These are phyloP conservation scores for Beta vulgaris DNA, from an alignment of 148 eudicot species.

Conservation along the genomic window DNA sequence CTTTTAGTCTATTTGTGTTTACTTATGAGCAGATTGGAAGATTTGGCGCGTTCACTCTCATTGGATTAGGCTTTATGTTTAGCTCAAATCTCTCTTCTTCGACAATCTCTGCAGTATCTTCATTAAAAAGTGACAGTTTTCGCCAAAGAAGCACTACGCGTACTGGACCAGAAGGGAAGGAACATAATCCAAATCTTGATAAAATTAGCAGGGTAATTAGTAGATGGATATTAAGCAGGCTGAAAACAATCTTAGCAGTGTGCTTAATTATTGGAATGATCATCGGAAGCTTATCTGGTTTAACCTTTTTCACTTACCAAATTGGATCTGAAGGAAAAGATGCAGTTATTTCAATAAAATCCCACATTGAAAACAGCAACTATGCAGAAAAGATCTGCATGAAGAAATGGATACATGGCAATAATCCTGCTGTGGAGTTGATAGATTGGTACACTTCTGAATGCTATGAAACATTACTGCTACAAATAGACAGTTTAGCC, in stretches of 20 bases:
- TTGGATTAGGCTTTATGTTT: conserved; percentile 54
- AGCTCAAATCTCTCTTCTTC: conserved; percentile 44
- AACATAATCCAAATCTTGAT: not conserved
- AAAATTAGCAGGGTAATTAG: conserved; percentile 12
- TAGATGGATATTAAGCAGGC: conserved; percentile 35
- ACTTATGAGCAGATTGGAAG: conserved; percentile 55
- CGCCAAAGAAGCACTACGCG: conserved; percentile 25
- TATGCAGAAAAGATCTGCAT: conserved; percentile 58
- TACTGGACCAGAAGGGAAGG: not conserved
- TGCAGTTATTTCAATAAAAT: conserved; percentile 59
- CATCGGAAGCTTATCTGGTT: conserved; percentile 48
- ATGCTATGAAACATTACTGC: conserved; percentile 56
- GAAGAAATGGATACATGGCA: conserved; percentile 70
- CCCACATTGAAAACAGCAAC: conserved; percentile 57
- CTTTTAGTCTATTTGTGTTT: conserved; percentile 63
- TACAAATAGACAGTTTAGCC: conserved; percentile 61
- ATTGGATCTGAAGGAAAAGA: conserved; percentile 75
- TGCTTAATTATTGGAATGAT: conserved; percentile 65
- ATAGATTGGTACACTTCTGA: conserved; percentile 60
- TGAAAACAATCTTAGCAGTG: conserved; percentile 66
- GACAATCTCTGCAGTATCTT: conserved; percentile 52
- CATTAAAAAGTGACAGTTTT: conserved; percentile 56
- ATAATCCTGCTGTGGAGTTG: conserved; percentile 57
- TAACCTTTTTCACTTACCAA: conserved; percentile 63
- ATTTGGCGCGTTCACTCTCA: conserved; percentile 42